Percentiles rank a stretch among this genome's conserved stretches.
phyloP scores from a whole-genome alignment of 192 early-diverging fungal genomes.

The Coemansia brasiliensis region DNA sequence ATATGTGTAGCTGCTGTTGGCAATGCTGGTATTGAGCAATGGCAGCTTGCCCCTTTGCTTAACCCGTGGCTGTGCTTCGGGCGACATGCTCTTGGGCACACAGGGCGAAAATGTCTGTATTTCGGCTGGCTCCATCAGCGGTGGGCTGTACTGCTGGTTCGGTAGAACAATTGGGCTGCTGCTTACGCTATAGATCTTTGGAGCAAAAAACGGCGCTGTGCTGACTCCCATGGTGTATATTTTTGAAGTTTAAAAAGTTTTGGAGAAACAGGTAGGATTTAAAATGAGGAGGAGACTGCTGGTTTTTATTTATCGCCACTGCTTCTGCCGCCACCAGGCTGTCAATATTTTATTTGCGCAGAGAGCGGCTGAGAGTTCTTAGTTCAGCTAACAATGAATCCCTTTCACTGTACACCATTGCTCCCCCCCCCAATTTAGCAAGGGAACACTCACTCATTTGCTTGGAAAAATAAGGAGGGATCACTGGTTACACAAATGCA shows the following conservation, averaged over 20 bases:
- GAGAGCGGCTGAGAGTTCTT: no score
- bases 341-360: no score
- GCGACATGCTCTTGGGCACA: constrained; percentile 7
- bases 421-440: no score
- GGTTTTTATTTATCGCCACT: no score
- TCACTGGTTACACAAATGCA: no score
- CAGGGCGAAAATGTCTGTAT: background rate
- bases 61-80: background rate
- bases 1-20: background rate
- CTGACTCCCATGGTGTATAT: background rate
- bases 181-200: background rate
- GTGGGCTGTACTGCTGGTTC: background rate
- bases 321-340: no score
- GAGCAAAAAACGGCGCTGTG: background rate
- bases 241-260: background rate
- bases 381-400: no score
- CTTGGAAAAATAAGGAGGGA: no score
- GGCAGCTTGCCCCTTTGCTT: constrained; percentile 6
- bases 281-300: no score
- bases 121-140: no score
- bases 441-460: no score
- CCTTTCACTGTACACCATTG: no score
- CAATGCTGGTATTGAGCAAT: background rate
- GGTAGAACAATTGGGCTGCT: constrained; percentile 6
- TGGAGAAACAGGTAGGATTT: background rate